Base-by-base conservation (phyloP, 2,329 filamentous ascomycete species). In the Boeremia lycopersici region DNA sequence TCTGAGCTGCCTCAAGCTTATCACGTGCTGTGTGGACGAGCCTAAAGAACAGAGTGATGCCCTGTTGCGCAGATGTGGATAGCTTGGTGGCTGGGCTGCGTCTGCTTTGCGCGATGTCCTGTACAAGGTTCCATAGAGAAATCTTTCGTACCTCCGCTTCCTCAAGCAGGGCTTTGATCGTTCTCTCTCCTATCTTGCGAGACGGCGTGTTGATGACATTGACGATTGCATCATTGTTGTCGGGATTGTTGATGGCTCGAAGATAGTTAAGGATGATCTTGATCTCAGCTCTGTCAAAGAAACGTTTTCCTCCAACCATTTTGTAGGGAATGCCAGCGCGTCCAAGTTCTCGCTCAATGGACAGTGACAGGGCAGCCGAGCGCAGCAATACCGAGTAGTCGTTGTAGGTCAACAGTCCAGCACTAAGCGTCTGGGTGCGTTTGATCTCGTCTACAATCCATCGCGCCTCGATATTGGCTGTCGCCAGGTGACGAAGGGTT, bases 261-360 rank as follows among this genome's bases (percentile, higher is more conserved):
- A 98, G 80, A 71, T 99, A 98, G 71, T 97, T 92, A 4, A 98
- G 76, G 0, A 98, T 73, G 6, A 91, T 82, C 73, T 95, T 96
- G 69, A 98, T 89, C 72, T 99, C 93, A 3, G 86, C 84, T 46
- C 95, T 86, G 63, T 99, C 95, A 68, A 96, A 98, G 72, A 99
- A 99, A 54, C 90, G 89, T 59, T 86, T 85, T 2, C 95, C 93
- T 65, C 89, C 93, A 46, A 98, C 88, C 93, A 98, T 97, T 44
- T 87, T 87, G 74, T 98, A 99, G 0, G 92, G 84, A 35, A 98
- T 86, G 1, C 92, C 91, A 10, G 86, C 85, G 66, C 89, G 91
- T 12, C 89, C 91, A 35, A 98, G 79, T 2, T 89, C 88, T 19
- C 87, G 84, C 76, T 99, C 93, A 34, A 98, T 89, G n/a, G 91